Evolutionary conservation across 441 rosid genomes (phyloP).

Genomic region (Mallotus repandus): DNA sequence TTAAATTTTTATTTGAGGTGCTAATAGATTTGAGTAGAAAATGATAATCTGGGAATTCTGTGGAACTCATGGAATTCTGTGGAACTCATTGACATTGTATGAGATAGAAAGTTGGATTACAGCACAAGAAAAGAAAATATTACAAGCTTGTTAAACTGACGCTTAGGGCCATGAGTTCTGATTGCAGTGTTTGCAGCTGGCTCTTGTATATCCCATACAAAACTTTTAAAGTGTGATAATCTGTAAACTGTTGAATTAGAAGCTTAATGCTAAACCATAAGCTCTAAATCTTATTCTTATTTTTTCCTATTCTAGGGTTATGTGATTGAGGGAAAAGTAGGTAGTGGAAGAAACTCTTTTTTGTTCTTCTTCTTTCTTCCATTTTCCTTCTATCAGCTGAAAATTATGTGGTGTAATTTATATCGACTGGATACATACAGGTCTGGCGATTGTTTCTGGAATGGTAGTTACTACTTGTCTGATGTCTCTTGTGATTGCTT

Average conservation of each 20-base stretch:
- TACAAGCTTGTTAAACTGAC: too few species aligned
- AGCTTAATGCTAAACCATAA: background rate
- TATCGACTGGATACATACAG: slow-evolving; percentile 30
- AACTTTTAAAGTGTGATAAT: background rate
- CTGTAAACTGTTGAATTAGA: background rate
- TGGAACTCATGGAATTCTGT: too few species aligned
- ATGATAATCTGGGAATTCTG: background rate
- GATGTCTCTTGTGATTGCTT: slow-evolving; percentile 64
- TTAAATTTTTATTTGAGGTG: background rate
- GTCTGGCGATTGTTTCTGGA: slow-evolving; percentile 49
- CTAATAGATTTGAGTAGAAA: background rate
- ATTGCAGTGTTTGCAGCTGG: background rate
- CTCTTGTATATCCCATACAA: background rate
- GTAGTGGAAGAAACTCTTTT: too few species aligned
- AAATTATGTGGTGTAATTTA: background rate
- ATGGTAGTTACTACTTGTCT: slow-evolving; percentile 70
- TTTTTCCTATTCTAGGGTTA: too few species aligned
- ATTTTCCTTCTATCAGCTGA: too few species aligned
- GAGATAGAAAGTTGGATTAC: background rate
- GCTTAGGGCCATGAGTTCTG: too few species aligned
- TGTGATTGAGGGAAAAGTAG: too few species aligned
- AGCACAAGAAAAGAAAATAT: background rate
- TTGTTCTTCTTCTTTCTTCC: background rate
- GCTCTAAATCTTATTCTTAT: too few species aligned
- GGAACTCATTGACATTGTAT: too few species aligned